Evolutionary conservation across 1,284 basidiomycete species (phyloP), one percentile per base, ranked within the genome.

Genomic region (Rhodotorula sp.): DNA sequence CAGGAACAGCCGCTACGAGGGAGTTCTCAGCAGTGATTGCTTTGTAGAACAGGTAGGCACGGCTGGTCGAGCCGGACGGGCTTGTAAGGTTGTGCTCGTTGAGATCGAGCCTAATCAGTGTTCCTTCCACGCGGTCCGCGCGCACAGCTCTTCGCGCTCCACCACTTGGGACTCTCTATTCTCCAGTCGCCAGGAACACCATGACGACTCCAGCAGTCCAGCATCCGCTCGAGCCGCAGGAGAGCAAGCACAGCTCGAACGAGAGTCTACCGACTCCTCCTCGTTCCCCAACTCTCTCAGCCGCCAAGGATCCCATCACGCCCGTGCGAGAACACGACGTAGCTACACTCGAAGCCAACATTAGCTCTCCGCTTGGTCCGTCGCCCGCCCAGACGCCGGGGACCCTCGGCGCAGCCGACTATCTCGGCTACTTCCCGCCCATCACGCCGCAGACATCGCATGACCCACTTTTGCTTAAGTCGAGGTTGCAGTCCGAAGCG

Each of bases 401-500:
- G 33, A 46, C 56, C 30, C 37, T 70, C 56, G 37, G 49, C 37
- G 3, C 29, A 54, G 57, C n/a, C n/a, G 56, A 44, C 59, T 54
- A 54, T 29, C 26, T 44, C 37, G 53, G 53, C 44, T 68, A 68
- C 55, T 71, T 68, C 30, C 70, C 70, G 7, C 56, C 66, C 20
- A 49, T 68, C 37, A 68, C 67, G 10, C 67, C 70, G 26, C 33
- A 42, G 26, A 22, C 55, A 1, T 59, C 54, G 15, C 49, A 64
- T 53, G 74, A 78, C 64, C 78, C 78, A 5, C 72, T 74, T 29
- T 68, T 75, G 8, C 72, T 77, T 54, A 69, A 71, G 58, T 60
- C 58, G 20, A 68, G 68, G 42, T 24, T 79, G 71, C 85, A 88
- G 76, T 82, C 86, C 14, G 85, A 88, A 58, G 84, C 84, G 56